phyloP scores from a whole-genome alignment of 441 rosid species.

The Manihot esculenta region DNA sequence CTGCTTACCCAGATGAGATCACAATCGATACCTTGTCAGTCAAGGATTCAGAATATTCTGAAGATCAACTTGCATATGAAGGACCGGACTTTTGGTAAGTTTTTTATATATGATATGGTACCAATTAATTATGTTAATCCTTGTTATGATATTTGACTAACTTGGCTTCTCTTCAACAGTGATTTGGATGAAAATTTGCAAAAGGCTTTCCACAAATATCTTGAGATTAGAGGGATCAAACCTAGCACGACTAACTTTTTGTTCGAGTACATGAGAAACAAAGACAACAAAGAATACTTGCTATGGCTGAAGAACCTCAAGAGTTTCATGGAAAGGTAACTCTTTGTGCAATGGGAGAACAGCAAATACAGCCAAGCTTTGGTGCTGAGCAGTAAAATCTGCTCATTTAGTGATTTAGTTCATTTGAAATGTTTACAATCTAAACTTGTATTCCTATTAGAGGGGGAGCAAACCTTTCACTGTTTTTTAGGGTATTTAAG shows the following conservation, averaged over 20 bases:
- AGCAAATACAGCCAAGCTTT: not conserved
- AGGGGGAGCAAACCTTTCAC: no score
- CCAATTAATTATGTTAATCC: not conserved
- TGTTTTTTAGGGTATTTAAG: not conserved
- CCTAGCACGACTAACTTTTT: constrained; percentile 58
- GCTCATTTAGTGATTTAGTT: not conserved
- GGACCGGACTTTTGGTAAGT: constrained; percentile 72
- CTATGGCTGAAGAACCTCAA: constrained; percentile 64
- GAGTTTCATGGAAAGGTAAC: constrained; percentile 44
- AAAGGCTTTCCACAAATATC: constrained; percentile 69
- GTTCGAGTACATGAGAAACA: constrained; percentile 52
- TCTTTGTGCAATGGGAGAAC: not conserved
- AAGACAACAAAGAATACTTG: constrained; percentile 63
- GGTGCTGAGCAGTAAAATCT: not conserved
- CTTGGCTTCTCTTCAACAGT: constrained; percentile 29
- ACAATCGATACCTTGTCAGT: constrained; percentile 56
- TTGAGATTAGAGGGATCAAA: constrained; percentile 79
- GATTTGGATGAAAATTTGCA: constrained; percentile 83
- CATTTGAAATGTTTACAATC: not conserved
- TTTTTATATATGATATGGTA: not conserved
- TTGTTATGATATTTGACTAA: constrained; percentile 9
- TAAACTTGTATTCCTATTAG: not conserved
- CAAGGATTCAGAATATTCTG: constrained; percentile 32
- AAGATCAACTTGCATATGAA: constrained; percentile 57
- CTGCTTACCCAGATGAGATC: constrained; percentile 56